Base-by-base conservation (phyloP, 2,329 filamentous ascomycete genomes). In the Nemania abortiva region DNA sequence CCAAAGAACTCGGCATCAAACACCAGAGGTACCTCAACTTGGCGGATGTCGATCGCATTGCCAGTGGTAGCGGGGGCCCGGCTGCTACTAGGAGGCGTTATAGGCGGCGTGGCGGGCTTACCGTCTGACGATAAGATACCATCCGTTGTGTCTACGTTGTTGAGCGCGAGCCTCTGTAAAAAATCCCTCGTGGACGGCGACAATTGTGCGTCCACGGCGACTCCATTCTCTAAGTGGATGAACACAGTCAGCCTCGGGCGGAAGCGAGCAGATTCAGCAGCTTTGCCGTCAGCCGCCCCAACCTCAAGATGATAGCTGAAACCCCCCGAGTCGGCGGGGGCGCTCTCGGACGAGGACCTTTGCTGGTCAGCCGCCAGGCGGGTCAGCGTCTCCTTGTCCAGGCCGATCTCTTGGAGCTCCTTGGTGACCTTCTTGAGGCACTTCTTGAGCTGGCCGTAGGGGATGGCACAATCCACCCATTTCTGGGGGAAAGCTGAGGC, bases 371-470 rank as follows among this genome's bases (percentile, higher is more conserved):
- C 83, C 63, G 92, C 84, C 31, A 96, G 85, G 66, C 88, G 86
- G 55, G 89, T 86, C 64, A 97, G 82, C 1, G 91, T 94, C 10
- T 90, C 86, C 4, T 88, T 87, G 72, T 93, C 91, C 34, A 97
- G 87, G 7, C 93, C 93, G 15, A 95, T 82, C 39, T 86, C 85
- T 49, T 85, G 82, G 61, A 97, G 85, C 82, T 97, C 93, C 60
- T 84, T 82, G 72, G 91, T 88, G 58, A 97, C 90, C 77, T 90
- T 91, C 78, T 95, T 95, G 77, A 97, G 91, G 81, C 92, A 93
- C 83, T 97, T 97, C 81, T 97, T 97, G 65, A 97, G 87, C 79
- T 94, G 89, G 53, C 91, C 88, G 79, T 97, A 97, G 2, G 92
- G 93, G 70, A 97, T 92, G 57, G 94, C 93, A 31, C 89, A 90